Base-by-base conservation (phyloP, 176 grass and related monocot species). In the Saccharum officinarum region DNA sequence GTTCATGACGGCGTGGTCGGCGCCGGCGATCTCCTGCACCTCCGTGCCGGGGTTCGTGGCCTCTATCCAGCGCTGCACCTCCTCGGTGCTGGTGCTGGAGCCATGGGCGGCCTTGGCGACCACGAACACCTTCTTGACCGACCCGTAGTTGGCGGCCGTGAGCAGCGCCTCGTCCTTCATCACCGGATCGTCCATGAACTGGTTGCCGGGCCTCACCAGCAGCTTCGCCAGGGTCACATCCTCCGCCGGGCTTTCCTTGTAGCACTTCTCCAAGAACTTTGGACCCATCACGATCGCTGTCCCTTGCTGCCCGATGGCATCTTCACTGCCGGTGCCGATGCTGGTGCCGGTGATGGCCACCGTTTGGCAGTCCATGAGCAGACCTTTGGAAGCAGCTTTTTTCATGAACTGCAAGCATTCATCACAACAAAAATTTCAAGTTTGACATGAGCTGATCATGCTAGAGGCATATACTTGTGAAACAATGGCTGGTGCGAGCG, bases 1-100 rank as follows among this genome's bases (percentile, higher is more conserved):
- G 68, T 47, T 50, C 91, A 93, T 90, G 33, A 82, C 73, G 65
- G 76, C 80, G 7, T 93, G 91, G 71, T 90, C 91, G 0, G 90
- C 84, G 22, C 79, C 87, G 62, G 81, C 60, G 31, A 85, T 85
- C 71, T 87, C 77, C 47, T 64, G 20, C 10, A 88, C 81, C 36
- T 90, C 55, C 3, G 77, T 66, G 15, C 41, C 81, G 0, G 80
- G 76, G 84, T 76, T 90, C 8, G 69, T 71, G 38, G 14, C 26
- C 10, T 78, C 52, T 77, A 92, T 74, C 91, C 91, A 92, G 3
- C 59, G 80, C 55, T 87, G 87, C 47, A 87, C 46, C 11, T 92
- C 76, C 80, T 86, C 70, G 50, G 39, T 26, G 50, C 73, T 34
- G 33, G 33, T 34, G 33, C 33, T 34, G 33, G 33, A 11, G 11